phyloP scores from a whole-genome alignment of 2,329 filamentous ascomycete species.

The Metarhizium guizhouense region DNA sequence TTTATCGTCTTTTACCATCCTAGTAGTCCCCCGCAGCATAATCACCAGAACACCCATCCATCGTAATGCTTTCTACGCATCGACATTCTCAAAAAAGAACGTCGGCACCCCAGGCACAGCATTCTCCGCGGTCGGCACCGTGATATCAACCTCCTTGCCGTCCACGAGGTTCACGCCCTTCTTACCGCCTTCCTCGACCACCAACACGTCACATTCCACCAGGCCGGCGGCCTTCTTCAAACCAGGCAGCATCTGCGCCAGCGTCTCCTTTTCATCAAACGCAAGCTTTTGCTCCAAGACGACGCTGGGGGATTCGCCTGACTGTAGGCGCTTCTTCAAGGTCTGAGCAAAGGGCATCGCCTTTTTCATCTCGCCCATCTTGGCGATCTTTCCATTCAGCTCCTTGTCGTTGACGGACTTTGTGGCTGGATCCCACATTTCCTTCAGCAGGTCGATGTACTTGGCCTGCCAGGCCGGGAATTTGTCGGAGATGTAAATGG shows the following conservation, averaged over 20 bases:
- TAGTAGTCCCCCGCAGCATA: neutral
- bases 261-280: slow-evolving; percentile 74
- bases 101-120: slow-evolving; percentile 76
- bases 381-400: slow-evolving; percentile 67
- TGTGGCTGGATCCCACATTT: slow-evolving; percentile 54
- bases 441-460: slow-evolving; percentile 71
- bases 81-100: slow-evolving; percentile 79
- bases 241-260: slow-evolving; percentile 69
- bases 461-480: slow-evolving; percentile 90
- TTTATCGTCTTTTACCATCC: neutral
- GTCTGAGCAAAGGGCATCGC: slow-evolving; percentile 93
- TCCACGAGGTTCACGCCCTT: slow-evolving; percentile 46
- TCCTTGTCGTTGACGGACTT: slow-evolving; percentile 70
- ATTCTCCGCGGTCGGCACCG: slow-evolving; percentile 52
- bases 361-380: slow-evolving; percentile 88
- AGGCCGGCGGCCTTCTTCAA: slow-evolving; percentile 68
- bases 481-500: slow-evolving; percentile 69
- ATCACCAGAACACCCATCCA: neutral
- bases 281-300: slow-evolving; percentile 78
- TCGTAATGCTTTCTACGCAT: slow-evolving; percentile 21
- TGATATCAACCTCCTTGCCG: slow-evolving; percentile 46
- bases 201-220: slow-evolving; percentile 61
- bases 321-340: slow-evolving; percentile 74
- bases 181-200: slow-evolving; percentile 63
- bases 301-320: slow-evolving; percentile 53